Percentiles rank a stretch among this genome's conserved stretches.
These are phyloP conservation scores for Calophaca sinica DNA, from an alignment of 306 rosid genomes.

Conservation along the genomic window DNA sequence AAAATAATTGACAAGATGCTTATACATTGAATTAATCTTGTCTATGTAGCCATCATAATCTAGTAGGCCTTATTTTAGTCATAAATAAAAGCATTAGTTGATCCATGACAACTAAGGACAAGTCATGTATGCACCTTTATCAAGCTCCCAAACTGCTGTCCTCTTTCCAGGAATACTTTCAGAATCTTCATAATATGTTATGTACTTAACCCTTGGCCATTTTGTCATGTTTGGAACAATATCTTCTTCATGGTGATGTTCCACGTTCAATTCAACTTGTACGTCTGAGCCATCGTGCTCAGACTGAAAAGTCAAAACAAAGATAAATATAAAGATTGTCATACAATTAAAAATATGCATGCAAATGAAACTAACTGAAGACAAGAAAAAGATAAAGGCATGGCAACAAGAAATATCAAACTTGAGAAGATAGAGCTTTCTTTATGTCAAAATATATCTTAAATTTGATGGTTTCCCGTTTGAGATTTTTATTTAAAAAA, in stretches of 20 bases:
- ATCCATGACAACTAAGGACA: constrained; percentile 46
- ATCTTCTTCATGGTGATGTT: constrained; percentile 73
- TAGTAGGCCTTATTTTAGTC: constrained; percentile 28
- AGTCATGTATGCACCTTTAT: constrained; percentile 69
- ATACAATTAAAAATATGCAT: constrained; percentile 20
- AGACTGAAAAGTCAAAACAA: constrained; percentile 58
- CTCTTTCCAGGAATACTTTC: constrained; percentile 89
- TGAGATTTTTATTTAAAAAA: constrained; percentile 16
- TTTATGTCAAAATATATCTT: constrained; percentile 34
- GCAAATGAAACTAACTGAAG: constrained; percentile 36
- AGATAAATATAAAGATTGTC: constrained; percentile 26
- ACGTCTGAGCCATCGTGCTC: constrained; percentile 97
- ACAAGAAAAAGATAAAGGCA: constrained; percentile 23
- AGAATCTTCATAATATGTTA: constrained; percentile 93
- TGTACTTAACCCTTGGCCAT: constrained; percentile 76
- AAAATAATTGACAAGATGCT: no score
- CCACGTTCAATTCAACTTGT: constrained; percentile 79
- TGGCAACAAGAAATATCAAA: constrained; percentile 38
- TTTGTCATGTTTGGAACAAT: constrained; percentile 82
- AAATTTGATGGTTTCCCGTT: constrained; percentile 31
- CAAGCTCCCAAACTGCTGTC: constrained; percentile 98
- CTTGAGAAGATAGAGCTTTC: constrained; percentile 35
- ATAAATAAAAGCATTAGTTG: constrained; percentile 39
- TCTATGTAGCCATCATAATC: constrained; percentile 5
- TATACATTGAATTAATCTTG: no score